Evolutionary conservation across 2,329 filamentous ascomycete genomes (phyloP), one percentile per base, ranked within the genome.

Genomic region (Aspergillus sclerotialis): DNA sequence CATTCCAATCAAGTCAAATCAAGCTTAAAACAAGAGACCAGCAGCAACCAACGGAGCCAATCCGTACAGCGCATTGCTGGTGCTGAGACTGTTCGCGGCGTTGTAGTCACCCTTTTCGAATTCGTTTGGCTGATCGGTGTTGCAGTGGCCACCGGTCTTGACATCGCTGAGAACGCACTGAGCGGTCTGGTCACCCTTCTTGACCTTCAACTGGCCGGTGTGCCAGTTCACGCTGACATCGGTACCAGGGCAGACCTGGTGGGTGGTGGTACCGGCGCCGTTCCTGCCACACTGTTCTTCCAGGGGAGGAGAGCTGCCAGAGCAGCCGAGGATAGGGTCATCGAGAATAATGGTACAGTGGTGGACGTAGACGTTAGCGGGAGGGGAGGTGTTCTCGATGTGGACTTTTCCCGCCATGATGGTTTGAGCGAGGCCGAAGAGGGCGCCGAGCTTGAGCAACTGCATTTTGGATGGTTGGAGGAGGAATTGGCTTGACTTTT

Each of bases 231-330:
- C 36, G 5, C 31, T 37, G 18, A 43, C 30, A 7, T 23, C 19
- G 13, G 31, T 18, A 23, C 32, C 24, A 19, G n/a, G 19, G 17
- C 36, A 39, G 35, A 40, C 40, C n/a, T 28, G 14, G 29, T 37
- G 35, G 36, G 26, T 33, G 28, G 28, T 42, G 37, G 45, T 48
- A 45, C 38, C 52, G 19, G 7, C 19, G 3, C 43, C 37, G 39
- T 51, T 56, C 44, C 43, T 39, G 18, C 50, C 46, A 28, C 53
- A 51, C 38, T 30, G 26, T 19, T 37, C 36, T 7, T 25, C 18
- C 33, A 41, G 41, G 12, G 39, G 31, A 33, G 38, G 9, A 28
- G 49, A 38, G 38, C 42, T 35, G 30, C 43, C 29, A 28, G 36
- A 19, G 44, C 43, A 38, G 32, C 41, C 39, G 34, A 42, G 40